Percentiles rank a stretch among this genome's conserved stretches.
Conservation (phyloP, 1,284 basidiomycete species). For the Fistulinella staudtii region DNA sequence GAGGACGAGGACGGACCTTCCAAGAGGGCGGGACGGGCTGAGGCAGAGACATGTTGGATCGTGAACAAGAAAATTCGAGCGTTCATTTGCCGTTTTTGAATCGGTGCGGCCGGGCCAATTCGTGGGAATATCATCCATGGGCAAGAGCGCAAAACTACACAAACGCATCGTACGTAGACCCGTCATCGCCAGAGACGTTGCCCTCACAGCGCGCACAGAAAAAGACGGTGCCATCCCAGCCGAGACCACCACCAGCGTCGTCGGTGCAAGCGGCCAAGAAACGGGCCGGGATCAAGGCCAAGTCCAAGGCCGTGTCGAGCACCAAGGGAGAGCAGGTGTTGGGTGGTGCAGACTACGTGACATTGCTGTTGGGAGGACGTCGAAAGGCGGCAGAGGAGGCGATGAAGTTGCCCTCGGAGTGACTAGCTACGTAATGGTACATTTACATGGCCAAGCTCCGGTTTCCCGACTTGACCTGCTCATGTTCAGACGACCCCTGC, state of each 20-base stretch:
- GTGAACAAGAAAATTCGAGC: constrained; percentile 11
- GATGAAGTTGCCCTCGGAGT: constrained; percentile 45
- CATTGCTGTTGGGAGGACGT: constrained; percentile 65
- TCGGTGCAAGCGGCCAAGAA: constrained; percentile 36
- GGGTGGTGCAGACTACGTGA: constrained; percentile 74
- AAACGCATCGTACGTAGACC: constrained; percentile 36
- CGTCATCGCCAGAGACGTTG: not conserved
- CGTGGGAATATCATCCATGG: constrained; percentile 36
- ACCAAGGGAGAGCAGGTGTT: constrained; percentile 44
- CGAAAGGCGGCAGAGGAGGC: constrained; percentile 62
- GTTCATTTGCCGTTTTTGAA: no score
- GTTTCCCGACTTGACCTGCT: constrained; percentile 1
- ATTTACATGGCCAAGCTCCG: constrained; percentile 20
- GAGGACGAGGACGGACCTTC: constrained; percentile 55
- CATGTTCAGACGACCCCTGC: constrained; percentile 13
- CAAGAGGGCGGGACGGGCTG: constrained; percentile 91
- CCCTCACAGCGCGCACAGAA: constrained; percentile 19
- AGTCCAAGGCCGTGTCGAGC: constrained; percentile 32
- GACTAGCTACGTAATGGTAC: constrained; percentile 15
- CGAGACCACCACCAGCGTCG: not conserved
- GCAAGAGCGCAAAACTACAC: constrained; percentile 41
- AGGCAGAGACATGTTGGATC: constrained; percentile 68
- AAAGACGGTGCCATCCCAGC: constrained; percentile 19
- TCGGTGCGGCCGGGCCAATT: constrained; percentile 21
- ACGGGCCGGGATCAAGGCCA: constrained; percentile 43